A percentile compares a stretch with the other conserved stretches of the same genome.
Conservation (phyloP, 768 basidiomycete species). For the Phylloporus scabripes region DNA sequence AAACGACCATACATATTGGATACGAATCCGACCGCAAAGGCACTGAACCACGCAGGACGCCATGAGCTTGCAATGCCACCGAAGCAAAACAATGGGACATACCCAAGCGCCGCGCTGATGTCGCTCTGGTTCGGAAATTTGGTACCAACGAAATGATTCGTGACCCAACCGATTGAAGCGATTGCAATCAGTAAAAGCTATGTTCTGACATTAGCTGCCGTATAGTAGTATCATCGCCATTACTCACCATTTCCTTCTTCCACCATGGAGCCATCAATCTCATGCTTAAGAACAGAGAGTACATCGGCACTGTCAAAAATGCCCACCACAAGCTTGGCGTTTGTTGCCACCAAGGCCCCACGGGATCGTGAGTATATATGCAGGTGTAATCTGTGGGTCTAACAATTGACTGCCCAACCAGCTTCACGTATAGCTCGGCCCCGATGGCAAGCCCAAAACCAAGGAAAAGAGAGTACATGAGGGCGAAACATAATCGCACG, state of each 20-base stretch:
- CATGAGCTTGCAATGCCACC: conserved; percentile 1
- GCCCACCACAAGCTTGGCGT: conserved; percentile 74
- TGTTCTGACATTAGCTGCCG: background rate
- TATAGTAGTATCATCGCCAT: background rate
- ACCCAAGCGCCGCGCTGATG: conserved; percentile 74
- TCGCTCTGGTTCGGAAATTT: conserved; percentile 67
- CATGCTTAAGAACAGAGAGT: conserved; percentile 59
- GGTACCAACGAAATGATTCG: conserved; percentile 58
- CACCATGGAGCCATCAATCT: conserved; percentile 58
- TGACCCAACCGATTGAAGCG: conserved; percentile 68
- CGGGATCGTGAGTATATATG: conserved; percentile 44
- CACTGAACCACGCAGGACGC: conserved; percentile 32
- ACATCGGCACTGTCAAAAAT: conserved; percentile 68
- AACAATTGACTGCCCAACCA: conserved; percentile 42
- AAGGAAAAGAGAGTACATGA: conserved; percentile 72
- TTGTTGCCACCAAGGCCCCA: conserved; percentile 67
- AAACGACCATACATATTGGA: conserved; percentile 75
- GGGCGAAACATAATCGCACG: conserved; percentile 73
- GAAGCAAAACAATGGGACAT: conserved; percentile 11
- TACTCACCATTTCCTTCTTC: conserved; percentile 49
- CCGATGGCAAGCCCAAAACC: conserved; percentile 84
- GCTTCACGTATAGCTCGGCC: conserved; percentile 56
- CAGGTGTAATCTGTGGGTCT: conserved; percentile 61
- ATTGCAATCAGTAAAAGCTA: conserved; percentile 52
- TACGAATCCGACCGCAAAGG: conserved; percentile 75